Percentiles rank a stretch among this genome's conserved stretches.
These are phyloP conservation scores for Ophiostoma tasmaniense DNA, from an alignment of 2,329 filamentous ascomycete genomes.

Conservation along the genomic window DNA sequence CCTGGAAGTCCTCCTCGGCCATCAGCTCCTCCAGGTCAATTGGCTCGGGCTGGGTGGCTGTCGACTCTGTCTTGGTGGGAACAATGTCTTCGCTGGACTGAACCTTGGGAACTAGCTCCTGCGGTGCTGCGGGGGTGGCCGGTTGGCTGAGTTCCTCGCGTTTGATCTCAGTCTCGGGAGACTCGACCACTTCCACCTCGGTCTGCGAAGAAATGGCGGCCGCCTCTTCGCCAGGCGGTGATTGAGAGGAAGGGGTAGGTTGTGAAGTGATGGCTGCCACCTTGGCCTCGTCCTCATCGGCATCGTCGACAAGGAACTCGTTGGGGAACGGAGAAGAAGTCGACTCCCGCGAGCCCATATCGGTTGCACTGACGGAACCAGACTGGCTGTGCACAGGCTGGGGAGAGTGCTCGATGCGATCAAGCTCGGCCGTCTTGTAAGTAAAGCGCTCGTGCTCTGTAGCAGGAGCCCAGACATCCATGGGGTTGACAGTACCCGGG, in stretches of 20 bases:
- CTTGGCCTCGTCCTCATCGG: neutral
- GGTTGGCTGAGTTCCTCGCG: neutral
- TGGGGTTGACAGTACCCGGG: constrained; percentile 44
- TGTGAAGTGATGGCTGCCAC: neutral
- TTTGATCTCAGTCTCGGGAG: neutral
- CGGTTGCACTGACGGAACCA: neutral
- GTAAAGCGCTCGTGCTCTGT: constrained; percentile 30
- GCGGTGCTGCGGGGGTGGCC: neutral
- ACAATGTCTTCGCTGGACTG: neutral
- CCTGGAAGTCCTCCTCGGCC: constrained; percentile 9
- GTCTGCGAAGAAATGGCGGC: neutral
- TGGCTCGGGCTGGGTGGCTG: neutral
- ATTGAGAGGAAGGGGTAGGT: neutral
- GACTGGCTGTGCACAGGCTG: neutral
- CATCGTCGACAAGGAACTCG: constrained; percentile 5
- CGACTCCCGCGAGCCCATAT: neutral
- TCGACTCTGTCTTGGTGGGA: neutral
- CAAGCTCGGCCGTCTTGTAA: constrained; percentile 30
- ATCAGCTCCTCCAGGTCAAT: constrained; percentile 10
- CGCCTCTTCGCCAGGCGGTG: neutral
- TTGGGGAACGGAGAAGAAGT: neutral
- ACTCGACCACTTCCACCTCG: neutral
- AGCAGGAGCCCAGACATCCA: constrained; percentile 43
- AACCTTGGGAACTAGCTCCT: neutral
- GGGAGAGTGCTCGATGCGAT: constrained; percentile 26